Base-by-base conservation (phyloP, 2,329 filamentous ascomycete genomes). In the Fusarium camptoceras region DNA sequence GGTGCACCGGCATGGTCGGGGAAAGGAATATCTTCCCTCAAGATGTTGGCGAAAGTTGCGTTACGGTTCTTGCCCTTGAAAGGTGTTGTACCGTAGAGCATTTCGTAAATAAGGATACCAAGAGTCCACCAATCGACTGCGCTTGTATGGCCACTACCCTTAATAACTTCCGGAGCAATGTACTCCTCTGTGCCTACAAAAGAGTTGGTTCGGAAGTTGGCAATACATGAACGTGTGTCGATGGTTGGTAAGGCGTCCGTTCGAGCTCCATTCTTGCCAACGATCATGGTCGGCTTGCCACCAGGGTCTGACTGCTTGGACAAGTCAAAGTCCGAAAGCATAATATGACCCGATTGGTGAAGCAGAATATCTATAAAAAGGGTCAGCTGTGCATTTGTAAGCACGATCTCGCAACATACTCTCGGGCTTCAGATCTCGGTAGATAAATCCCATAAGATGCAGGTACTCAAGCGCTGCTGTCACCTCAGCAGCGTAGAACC, bases 11-110 rank as follows among this genome's bases (percentile, higher is more conserved):
- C 88, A 73, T 96, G 92, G 76, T 99, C 96, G 1, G 96, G 94
- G 82, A 99, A 99, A 8, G 93, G 93, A 66, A 98, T 96, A 72
- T 99, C 96, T 79, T 99, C 96, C 55, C 94, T 87, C 68, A 99
- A 81, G 73, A 99, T 99, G 78, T 98, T 99, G 66, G 94, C 95
- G 83, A 99, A 99, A 0, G 96, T 99, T 16, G 94, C 94, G 76
- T 98, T 99, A 41, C 96, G 89, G 81, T 98, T 99, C 88, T 99
- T 98, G 74, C 96, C 96, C 85, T 99, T 99, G 87, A 99, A 99
- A 2, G 96, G 96, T 1, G 96, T 99, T 1, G 95, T 99, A 58
- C 96, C 96, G 82, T 95, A 99, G 37, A 99, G 86, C 96, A 99
- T 99, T 81, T 99, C 96, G 80, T 98, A 99, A 59, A 99, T 94